Evolutionary conservation across 306 rosid genomes (phyloP).

Genomic region (Cicer yamashitae): DNA sequence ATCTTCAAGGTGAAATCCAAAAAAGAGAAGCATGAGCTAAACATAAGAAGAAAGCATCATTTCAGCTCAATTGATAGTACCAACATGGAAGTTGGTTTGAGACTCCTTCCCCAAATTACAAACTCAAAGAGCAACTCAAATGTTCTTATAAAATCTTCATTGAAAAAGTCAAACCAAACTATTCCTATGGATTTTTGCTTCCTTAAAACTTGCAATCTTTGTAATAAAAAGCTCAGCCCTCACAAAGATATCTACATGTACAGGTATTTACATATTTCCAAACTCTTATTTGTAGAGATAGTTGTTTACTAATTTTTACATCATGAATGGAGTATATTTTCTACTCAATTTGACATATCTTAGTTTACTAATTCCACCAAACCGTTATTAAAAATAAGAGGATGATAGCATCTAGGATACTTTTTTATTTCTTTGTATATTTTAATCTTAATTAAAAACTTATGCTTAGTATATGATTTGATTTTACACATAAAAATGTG

Average conservation of each 20-base stretch:
- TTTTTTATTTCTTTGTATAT: neutral
- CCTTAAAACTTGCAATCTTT: conserved; percentile 55
- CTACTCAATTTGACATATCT: neutral
- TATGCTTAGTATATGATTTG: too few species aligned
- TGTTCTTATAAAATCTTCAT: conserved; percentile 48
- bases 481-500: too few species aligned
- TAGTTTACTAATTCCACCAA: neutral
- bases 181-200: conserved; percentile 45
- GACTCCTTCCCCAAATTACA: conserved; percentile 47
- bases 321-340: neutral
- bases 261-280: conserved; percentile 44
- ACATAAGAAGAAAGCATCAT: conserved; percentile 35
- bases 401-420: too few species aligned
- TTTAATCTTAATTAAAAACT: neutral
- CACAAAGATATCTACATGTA: conserved; percentile 65
- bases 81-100: conserved; percentile 51
- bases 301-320: neutral
- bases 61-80: conserved; percentile 12
- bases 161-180: conserved; percentile 41
- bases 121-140: conserved; percentile 44
- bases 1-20: conserved; percentile 40
- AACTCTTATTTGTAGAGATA: neutral
- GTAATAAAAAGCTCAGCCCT: conserved; percentile 50
- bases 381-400: neutral
- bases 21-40: conserved; percentile 29